phyloP scores from a whole-genome alignment of 345 rosid species.

The Ceriops decandra region DNA sequence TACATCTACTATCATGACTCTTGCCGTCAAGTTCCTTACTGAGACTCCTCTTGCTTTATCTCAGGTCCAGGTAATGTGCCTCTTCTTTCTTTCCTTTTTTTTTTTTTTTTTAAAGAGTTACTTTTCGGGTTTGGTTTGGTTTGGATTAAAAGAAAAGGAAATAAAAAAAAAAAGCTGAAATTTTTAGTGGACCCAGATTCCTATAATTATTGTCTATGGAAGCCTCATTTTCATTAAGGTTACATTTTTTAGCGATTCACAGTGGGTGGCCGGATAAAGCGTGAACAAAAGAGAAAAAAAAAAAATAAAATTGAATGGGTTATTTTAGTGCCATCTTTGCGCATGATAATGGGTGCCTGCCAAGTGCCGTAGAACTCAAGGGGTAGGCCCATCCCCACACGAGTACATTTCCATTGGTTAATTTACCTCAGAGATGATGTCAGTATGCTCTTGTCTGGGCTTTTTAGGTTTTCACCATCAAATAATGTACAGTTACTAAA shows the following conservation, averaged over 20 bases:
- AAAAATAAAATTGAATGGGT: neutral
- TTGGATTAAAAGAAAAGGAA: no score
- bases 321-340: constrained; percentile 1
- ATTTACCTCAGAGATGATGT: no score
- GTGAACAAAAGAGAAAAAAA: constrained; percentile 13
- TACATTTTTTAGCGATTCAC: constrained; percentile 33
- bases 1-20: constrained; percentile 91
- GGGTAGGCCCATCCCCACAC: no score
- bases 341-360: neutral
- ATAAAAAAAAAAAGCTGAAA: neutral
- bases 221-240: constrained; percentile 24
- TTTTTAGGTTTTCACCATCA: no score
- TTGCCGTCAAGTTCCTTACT: constrained; percentile 89
- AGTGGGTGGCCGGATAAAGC: constrained; percentile 26
- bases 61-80: constrained; percentile 63
- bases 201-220: constrained; percentile 20
- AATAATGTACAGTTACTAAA: no score
- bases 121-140: no score
- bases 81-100: neutral
- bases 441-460: no score
- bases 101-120: no score
- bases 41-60: constrained; percentile 88
- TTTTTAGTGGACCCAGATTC: constrained; percentile 17
- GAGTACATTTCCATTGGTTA: neutral
- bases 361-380: neutral